phyloP scores from a whole-genome alignment of 208 protist genomes.

The Acanthamoeba royreba region DNA sequence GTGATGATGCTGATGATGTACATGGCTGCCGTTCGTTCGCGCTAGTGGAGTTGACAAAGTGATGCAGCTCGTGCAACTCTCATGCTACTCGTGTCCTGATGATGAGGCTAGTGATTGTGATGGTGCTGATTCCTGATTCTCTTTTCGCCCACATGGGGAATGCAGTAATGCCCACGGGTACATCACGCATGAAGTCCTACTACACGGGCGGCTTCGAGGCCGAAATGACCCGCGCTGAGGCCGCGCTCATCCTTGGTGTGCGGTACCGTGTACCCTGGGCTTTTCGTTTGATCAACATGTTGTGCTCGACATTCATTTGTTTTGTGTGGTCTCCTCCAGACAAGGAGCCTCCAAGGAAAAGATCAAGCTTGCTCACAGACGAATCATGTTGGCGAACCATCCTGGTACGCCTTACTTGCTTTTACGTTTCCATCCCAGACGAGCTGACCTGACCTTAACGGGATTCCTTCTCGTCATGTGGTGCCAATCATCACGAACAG shows the following conservation, averaged over 20 bases:
- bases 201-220: constrained; percentile 44
- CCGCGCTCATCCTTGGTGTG: constrained; percentile 32
- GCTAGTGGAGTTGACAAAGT: too few relatives aligned
- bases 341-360: constrained; percentile 51
- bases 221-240: constrained; percentile 40
- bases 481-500: neutral
- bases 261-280: neutral
- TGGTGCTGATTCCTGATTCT: neutral
- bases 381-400: constrained; percentile 50
- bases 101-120: too few relatives aligned
- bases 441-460: neutral
- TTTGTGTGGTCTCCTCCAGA: neutral
- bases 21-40: too few relatives aligned
- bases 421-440: neutral
- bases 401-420: neutral
- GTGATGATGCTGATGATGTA: too few relatives aligned
- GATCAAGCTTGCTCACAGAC: constrained; percentile 38
- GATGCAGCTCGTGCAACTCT: too few relatives aligned
- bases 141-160: neutral
- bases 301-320: neutral
- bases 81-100: too few relatives aligned
- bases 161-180: neutral
- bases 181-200: neutral
- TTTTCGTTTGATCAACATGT: neutral
- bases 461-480: neutral